Conservation (phyloP, 2,329 filamentous ascomycete species). For the Metarhizium brunneum region DNA sequence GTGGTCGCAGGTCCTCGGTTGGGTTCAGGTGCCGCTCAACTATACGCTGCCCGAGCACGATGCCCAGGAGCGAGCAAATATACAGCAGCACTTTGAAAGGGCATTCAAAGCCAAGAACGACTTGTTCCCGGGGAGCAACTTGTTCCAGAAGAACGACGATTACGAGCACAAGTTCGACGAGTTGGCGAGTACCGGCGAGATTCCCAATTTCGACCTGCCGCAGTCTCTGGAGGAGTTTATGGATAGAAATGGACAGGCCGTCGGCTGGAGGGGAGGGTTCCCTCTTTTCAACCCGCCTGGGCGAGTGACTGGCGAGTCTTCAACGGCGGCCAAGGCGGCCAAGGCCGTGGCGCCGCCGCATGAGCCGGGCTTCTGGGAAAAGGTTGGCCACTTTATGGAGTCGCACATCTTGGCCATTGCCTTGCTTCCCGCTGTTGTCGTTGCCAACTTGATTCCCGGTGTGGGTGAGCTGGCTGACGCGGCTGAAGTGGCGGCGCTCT, state of each 20-base stretch:
- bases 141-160: background rate
- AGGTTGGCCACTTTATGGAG: background rate
- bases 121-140: background rate
- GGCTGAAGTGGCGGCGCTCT: too few species aligned
- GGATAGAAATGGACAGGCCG: background rate
- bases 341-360: background rate
- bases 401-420: background rate
- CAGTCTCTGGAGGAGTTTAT: background rate
- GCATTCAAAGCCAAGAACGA: background rate
- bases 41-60: background rate
- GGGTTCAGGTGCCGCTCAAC: background rate
- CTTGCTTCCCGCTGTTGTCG: background rate
- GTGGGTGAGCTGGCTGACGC: background rate
- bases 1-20: slow-evolving; percentile 1
- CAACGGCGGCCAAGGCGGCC: background rate
- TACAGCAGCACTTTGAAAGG: background rate
- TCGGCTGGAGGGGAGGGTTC: background rate
- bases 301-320: background rate
- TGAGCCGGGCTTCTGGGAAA: background rate
- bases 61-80: background rate
- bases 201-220: background rate
- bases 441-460: background rate
- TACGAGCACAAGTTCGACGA: slow-evolving; percentile 1
- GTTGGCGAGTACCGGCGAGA: background rate
- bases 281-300: background rate